phyloP scores from a whole-genome alignment of 495 filamentous ascomycete species.

The Aspergillus egyptiacus region DNA sequence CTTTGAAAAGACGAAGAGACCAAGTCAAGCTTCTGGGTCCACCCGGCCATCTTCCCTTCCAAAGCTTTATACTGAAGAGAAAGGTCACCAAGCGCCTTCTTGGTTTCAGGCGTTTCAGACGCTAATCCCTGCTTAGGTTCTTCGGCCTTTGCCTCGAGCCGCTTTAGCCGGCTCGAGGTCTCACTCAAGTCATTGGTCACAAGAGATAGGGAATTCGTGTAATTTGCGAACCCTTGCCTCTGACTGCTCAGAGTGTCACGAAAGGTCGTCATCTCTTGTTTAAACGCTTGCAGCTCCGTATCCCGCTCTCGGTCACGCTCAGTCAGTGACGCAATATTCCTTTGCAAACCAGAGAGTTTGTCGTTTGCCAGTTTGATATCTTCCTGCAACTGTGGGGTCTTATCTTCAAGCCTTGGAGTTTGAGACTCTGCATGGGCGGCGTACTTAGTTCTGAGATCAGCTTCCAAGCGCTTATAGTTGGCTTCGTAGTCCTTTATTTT shows the following conservation, averaged over 20 bases:
- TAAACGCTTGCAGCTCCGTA: neutral
- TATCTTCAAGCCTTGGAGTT: neutral
- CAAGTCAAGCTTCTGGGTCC: neutral
- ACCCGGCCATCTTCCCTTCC: neutral
- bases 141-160: neutral
- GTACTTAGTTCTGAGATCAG: conserved; percentile 5
- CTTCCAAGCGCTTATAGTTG: conserved; percentile 11
- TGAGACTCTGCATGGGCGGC: neutral
- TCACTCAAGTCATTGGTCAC: neutral
- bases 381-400: conserved; percentile 3
- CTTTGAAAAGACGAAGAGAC: conserved; percentile 6
- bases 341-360: neutral
- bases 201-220: neutral
- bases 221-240: neutral
- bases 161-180: neutral
- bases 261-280: no score
- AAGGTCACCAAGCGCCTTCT: neutral
- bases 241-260: neutral
- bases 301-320: neutral
- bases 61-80: neutral
- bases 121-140: neutral
- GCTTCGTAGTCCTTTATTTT: conserved; percentile 10
- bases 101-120: neutral
- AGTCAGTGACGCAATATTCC: neutral
- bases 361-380: conserved; percentile 3